Conservation (phyloP, 345 rosid species). For the Turritis glabra region DNA sequence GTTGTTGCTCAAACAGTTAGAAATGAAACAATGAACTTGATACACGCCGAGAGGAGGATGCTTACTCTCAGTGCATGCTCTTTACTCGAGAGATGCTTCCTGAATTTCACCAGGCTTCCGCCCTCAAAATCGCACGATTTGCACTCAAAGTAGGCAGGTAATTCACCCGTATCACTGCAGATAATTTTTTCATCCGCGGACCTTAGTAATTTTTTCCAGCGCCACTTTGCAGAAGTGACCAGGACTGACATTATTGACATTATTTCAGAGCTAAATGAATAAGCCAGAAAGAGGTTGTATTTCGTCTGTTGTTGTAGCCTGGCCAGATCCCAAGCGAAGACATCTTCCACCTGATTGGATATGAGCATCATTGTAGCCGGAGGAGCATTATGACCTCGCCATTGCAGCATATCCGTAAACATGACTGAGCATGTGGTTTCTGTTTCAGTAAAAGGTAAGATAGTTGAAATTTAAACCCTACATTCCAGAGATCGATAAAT, state of each 20-base stretch:
- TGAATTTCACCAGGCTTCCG: not conserved
- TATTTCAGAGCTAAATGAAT: accelerated
- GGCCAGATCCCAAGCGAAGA: not conserved
- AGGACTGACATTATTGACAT: not conserved
- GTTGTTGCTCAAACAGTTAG: not conserved
- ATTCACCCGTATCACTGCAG: not conserved
- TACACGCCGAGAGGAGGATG: not conserved
- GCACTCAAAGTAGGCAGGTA: not conserved
- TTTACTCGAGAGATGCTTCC: not conserved
- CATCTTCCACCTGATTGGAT: not conserved
- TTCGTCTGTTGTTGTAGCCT: not conserved
- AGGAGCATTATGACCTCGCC: not conserved
- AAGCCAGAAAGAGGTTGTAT: conserved; percentile 9
- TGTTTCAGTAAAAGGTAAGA: too few relatives aligned
- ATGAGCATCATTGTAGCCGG: conserved; percentile 2
- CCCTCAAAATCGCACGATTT: not conserved
- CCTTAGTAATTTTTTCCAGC: conserved; percentile 13
- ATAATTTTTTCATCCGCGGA: not conserved
- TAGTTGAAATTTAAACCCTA: too few relatives aligned
- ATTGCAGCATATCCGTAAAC: not conserved
- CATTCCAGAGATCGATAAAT: too few relatives aligned
- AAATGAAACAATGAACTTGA: not conserved
- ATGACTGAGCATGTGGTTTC: not conserved
- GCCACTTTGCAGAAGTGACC: conserved; percentile 5
- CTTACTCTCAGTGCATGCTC: not conserved